Conservation (phyloP, 345 rosid genomes). For the Fremontodendron californicum region DNA sequence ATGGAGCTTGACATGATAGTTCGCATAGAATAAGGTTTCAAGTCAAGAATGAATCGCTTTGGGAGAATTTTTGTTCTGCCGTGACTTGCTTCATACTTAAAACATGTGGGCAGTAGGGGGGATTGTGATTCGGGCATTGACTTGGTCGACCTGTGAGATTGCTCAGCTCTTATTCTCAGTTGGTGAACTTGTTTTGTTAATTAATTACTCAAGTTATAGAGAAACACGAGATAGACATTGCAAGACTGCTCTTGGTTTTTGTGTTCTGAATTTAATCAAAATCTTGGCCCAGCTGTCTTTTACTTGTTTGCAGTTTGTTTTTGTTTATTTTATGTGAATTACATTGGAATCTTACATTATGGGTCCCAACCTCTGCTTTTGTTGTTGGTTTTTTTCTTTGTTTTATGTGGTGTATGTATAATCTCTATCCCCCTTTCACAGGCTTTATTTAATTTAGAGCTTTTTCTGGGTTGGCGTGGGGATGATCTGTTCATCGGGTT, state of each 20-base stretch:
- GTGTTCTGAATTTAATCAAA: not conserved
- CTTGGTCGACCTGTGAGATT: conserved; percentile 40
- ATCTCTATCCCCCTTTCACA: not conserved
- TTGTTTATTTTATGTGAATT: not conserved
- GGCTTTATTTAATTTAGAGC: not conserved
- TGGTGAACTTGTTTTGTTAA: not conserved
- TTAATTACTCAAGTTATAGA: not conserved
- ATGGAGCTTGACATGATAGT: not conserved
- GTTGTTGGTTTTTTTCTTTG: not conserved
- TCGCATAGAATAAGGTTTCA: conserved; percentile 41
- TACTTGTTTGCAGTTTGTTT: not conserved
- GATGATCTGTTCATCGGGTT: too few species aligned
- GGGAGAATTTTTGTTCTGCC: conserved; percentile 53
- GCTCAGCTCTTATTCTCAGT: not conserved
- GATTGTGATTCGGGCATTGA: conserved; percentile 99
- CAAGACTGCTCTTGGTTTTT: not conserved
- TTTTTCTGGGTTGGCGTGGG: not conserved
- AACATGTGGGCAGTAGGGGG: too few species aligned
- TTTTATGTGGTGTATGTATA: too few species aligned
- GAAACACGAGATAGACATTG: not conserved
- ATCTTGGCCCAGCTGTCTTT: not conserved
- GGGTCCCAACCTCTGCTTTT: not conserved
- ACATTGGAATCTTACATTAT: not conserved
- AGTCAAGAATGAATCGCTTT: conserved; percentile 99
- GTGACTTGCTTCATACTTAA: conserved; percentile 9